phyloP scores from a whole-genome alignment of 768 basidiomycete species.

The Psilocybe sp. region DNA sequence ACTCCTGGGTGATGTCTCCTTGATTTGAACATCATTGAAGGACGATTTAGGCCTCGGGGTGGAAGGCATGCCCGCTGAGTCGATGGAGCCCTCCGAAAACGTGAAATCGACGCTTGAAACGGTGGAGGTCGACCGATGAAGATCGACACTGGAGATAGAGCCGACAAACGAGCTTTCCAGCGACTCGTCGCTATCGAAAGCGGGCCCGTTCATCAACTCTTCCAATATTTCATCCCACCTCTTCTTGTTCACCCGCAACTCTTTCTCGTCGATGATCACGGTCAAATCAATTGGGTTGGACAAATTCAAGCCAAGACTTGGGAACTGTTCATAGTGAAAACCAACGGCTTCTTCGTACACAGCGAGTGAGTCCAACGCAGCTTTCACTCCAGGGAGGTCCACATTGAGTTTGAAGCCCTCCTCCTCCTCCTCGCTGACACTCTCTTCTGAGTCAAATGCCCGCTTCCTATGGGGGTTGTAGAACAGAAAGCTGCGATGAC shows the following conservation, averaged over 20 bases:
- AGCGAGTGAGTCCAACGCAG: slow-evolving; percentile 32
- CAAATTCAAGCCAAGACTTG: slow-evolving; percentile 11
- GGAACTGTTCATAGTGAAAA: slow-evolving; percentile 28
- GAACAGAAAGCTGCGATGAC: slow-evolving; percentile 34
- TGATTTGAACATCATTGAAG: slow-evolving; percentile 34
- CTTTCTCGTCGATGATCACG: slow-evolving; percentile 29
- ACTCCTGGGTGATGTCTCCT: slow-evolving; percentile 27
- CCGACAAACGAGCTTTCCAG: slow-evolving; percentile 15
- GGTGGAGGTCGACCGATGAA: slow-evolving; percentile 32
- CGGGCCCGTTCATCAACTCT: slow-evolving; percentile 34
- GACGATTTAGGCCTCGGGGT: slow-evolving; percentile 44
- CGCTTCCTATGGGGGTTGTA: slow-evolving; percentile 2
- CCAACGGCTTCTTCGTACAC: slow-evolving; percentile 42
- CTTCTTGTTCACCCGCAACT: slow-evolving; percentile 27
- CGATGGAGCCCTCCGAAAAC: slow-evolving; percentile 40
- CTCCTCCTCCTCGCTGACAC: slow-evolving; percentile 20
- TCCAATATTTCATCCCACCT: slow-evolving; percentile 41
- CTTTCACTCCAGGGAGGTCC: slow-evolving; percentile 37
- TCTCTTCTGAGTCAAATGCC: not conserved
- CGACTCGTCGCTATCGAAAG: slow-evolving; percentile 21
- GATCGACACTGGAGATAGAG: slow-evolving; percentile 16
- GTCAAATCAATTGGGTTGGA: slow-evolving; percentile 9
- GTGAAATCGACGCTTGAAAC: slow-evolving; percentile 41
- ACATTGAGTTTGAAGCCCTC: slow-evolving; percentile 26
- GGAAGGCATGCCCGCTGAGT: slow-evolving; percentile 46